Evolutionary conservation across 202 grass and related monocot species (phyloP).

Genomic region (Dendrocalamus latiflorus): DNA sequence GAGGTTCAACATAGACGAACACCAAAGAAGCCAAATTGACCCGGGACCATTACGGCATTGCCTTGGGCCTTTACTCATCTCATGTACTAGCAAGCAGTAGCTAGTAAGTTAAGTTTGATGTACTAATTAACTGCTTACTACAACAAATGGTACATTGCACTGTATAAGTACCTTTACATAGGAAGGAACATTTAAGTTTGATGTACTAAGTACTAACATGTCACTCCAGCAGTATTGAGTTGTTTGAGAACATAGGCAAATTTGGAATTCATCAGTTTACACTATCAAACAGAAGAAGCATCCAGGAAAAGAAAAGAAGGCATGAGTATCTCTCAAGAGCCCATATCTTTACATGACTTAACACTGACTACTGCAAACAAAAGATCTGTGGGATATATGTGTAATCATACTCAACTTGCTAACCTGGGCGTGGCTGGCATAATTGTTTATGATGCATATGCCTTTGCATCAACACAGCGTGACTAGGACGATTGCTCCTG

Average conservation of each 20-base stretch:
- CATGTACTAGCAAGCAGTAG: conserved; percentile 12
- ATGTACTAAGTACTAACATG: background rate
- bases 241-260: background rate
- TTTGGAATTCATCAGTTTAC: background rate
- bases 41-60: conserved; percentile 5
- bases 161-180: conserved; percentile 10
- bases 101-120: conserved; percentile 28
- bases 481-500: conserved; percentile 33
- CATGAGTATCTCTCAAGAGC: conserved; percentile 5
- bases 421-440: conserved; percentile 44
- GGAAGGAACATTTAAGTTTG: conserved; percentile 19
- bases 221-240: conserved; percentile 4
- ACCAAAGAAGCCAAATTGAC: conserved; percentile 4
- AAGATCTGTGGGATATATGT: conserved; percentile 9
- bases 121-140: conserved; percentile 17
- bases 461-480: conserved; percentile 37
- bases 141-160: conserved; percentile 1
- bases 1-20: conserved; percentile 2
- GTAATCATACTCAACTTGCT: conserved; percentile 36
- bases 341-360: conserved; percentile 34
- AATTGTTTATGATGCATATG: conserved; percentile 47
- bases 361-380: conserved; percentile 38
- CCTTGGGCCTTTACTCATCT: background rate
- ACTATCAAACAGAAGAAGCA: conserved; percentile 14
- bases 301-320: conserved; percentile 21